Percentiles rank a stretch among this genome's conserved stretches.
These are phyloP conservation scores for Mortierella antarctica DNA, from an alignment of 192 early-diverging fungal genomes.

Conservation along the genomic window DNA sequence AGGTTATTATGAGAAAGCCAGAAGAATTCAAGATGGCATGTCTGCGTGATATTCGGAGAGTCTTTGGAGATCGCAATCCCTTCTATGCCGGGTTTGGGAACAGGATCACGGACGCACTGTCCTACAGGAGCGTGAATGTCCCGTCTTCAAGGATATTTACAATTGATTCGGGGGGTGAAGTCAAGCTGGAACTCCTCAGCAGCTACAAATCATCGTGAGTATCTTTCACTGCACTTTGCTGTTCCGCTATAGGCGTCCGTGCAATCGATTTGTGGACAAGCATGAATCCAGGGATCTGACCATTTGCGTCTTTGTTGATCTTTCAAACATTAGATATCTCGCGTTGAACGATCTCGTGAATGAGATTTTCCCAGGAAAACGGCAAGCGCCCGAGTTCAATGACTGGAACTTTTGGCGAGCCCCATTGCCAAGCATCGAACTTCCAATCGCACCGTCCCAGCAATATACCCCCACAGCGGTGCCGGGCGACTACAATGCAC, in stretches of 20 bases:
- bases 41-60: slow-evolving; percentile 84
- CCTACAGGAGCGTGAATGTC: slow-evolving; percentile 92
- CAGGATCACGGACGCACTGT: slow-evolving; percentile 93
- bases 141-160: slow-evolving; percentile 94
- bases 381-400: slow-evolving; percentile 77
- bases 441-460: slow-evolving; percentile 44
- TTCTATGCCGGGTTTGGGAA: slow-evolving; percentile 98
- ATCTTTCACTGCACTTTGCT: not conserved
- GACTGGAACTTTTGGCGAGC: slow-evolving; percentile 87
- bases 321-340: slow-evolving; percentile 58
- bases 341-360: slow-evolving; percentile 94
- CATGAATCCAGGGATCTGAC: not conserved
- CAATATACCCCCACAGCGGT: not conserved
- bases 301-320: not conserved
- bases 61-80: slow-evolving; percentile 85
- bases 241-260: not conserved
- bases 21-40: slow-evolving; percentile 98
- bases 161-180: slow-evolving; percentile 88
- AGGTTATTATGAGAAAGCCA: slow-evolving; percentile 95
- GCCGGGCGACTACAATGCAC: slow-evolving; percentile 1
- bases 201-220: slow-evolving; percentile 83
- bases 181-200: slow-evolving; percentile 90
- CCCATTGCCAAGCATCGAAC: slow-evolving; percentile 58
- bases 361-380: slow-evolving; percentile 86
- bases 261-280: not conserved